Conservation (phyloP, 2,329 filamentous ascomycete species). For the Hypoxylon sp. region DNA sequence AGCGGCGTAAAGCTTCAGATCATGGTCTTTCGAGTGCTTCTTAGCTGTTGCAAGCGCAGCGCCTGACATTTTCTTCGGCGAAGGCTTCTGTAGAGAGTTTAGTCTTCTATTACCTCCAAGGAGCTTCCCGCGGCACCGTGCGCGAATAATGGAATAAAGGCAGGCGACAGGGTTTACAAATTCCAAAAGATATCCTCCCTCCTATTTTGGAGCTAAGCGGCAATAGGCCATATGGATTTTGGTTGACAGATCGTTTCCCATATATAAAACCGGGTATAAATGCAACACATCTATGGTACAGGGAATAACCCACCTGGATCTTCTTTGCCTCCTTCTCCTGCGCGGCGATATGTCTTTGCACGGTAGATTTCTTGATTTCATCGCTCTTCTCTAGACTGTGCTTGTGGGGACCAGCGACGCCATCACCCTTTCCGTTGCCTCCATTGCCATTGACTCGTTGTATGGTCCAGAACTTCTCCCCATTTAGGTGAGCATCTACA, state of each 20-base stretch:
- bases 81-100: slow-evolving; percentile 70
- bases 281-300: slow-evolving; percentile 27
- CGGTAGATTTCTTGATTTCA: slow-evolving; percentile 83
- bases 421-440: slow-evolving; percentile 77
- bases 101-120: slow-evolving; percentile 15
- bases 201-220: slow-evolving; percentile 15
- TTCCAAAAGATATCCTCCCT: slow-evolving; percentile 4
- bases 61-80: slow-evolving; percentile 79
- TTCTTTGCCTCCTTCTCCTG: slow-evolving; percentile 75
- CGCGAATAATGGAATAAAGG: background rate
- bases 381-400: slow-evolving; percentile 81
- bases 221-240: slow-evolving; percentile 15
- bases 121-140: slow-evolving; percentile 2
- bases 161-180: slow-evolving; percentile 2
- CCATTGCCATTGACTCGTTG: slow-evolving; percentile 83
- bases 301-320: slow-evolving; percentile 59
- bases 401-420: slow-evolving; percentile 78
- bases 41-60: slow-evolving; percentile 76
- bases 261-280: slow-evolving; percentile 29
- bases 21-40: slow-evolving; percentile 76
- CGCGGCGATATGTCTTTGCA: slow-evolving; percentile 74
- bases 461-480: slow-evolving; percentile 76
- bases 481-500: slow-evolving; percentile 57
- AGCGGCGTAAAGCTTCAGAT: slow-evolving; percentile 82
- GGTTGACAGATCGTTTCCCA: slow-evolving; percentile 29